phyloP scores from a whole-genome alignment of 2,329 filamentous ascomycete species.

The Chaetomium globosum region DNA sequence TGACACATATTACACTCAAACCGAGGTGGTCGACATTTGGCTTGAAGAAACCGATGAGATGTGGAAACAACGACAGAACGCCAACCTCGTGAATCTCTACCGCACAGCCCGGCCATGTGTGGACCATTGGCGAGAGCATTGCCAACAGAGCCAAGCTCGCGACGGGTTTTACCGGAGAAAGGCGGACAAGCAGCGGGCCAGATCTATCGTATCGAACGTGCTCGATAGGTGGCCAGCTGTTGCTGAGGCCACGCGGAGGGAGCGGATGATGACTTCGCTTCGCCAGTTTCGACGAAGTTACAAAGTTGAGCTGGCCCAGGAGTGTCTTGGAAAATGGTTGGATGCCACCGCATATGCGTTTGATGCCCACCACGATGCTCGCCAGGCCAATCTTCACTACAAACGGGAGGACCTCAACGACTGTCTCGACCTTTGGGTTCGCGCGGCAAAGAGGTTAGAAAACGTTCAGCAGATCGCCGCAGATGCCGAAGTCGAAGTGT shows the following conservation, averaged over 20 bases:
- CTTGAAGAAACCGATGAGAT: slow-evolving; percentile 24
- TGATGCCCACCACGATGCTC: slow-evolving; percentile 35
- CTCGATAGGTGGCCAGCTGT: slow-evolving; percentile 33
- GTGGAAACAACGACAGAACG: slow-evolving; percentile 31
- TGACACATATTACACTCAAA: slow-evolving; percentile 26
- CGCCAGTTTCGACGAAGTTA: slow-evolving; percentile 36
- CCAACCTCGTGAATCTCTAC: slow-evolving; percentile 34
- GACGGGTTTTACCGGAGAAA: slow-evolving; percentile 20
- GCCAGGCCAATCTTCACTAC: slow-evolving; percentile 35
- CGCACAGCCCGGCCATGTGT: slow-evolving; percentile 33
- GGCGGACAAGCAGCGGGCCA: slow-evolving; percentile 27
- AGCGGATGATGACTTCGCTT: slow-evolving; percentile 35
- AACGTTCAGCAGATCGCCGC: slow-evolving; percentile 36
- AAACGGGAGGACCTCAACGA: slow-evolving; percentile 36
- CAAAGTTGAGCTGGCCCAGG: slow-evolving; percentile 35
- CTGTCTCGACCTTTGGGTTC: slow-evolving; percentile 34
- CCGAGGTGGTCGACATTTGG: slow-evolving; percentile 31
- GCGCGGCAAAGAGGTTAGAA: slow-evolving; percentile 26
- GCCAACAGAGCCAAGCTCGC: slow-evolving; percentile 18
- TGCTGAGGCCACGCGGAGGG: slow-evolving; percentile 32
- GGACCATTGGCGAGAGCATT: slow-evolving; percentile 33
- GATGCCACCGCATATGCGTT: slow-evolving; percentile 31
- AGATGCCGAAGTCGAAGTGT: slow-evolving; percentile 38
- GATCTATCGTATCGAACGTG: slow-evolving; percentile 27
- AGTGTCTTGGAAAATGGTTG: slow-evolving; percentile 37